A percentile compares a stretch with the other conserved stretches of the same genome.
phyloP scores from a whole-genome alignment of 169 alveolate genomes.

The Neospora caninum region DNA sequence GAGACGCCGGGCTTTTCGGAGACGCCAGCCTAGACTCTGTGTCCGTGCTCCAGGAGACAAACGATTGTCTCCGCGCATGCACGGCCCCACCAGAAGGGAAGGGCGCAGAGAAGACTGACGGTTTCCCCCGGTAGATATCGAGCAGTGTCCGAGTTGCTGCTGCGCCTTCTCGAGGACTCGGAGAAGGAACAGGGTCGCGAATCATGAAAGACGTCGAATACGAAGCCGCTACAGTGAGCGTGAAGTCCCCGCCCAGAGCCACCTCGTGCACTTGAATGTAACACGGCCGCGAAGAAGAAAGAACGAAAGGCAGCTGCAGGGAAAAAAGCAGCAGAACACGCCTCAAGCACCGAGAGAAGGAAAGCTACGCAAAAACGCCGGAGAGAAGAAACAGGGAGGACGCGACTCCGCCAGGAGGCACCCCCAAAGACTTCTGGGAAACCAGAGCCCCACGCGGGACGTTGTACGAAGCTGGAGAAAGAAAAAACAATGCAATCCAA shows the following conservation, averaged over 20 bases:
- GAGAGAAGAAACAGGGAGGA: too few relatives aligned
- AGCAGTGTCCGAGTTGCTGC: background rate
- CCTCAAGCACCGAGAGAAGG: background rate
- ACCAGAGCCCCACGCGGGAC: too few relatives aligned
- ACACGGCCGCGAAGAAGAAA: background rate
- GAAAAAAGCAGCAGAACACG: background rate
- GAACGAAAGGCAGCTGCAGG: slow-evolving; percentile 22
- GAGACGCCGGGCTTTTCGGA: too few relatives aligned
- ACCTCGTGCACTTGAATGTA: slow-evolving; percentile 1
- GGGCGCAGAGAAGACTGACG: background rate
- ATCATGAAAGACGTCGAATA: background rate
- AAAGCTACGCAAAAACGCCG: too few relatives aligned
- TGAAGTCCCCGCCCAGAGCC: background rate
- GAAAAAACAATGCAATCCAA: too few relatives aligned
- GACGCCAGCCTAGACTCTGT: too few relatives aligned
- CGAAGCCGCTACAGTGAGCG: background rate
- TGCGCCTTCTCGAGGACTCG: slow-evolving; percentile 14
- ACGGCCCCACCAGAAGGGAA: background rate
- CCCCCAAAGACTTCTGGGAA: too few relatives aligned
- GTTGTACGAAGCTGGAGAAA: too few relatives aligned
- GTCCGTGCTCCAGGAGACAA: background rate
- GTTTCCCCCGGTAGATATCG: background rate
- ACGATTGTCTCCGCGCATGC: background rate
- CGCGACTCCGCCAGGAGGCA: too few relatives aligned
- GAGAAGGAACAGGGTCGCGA: background rate